Evolutionary conservation across 371 early-diverging fungal genomes (phyloP), one percentile per base, ranked within the genome.

Genomic region (Circinella umbellata): DNA sequence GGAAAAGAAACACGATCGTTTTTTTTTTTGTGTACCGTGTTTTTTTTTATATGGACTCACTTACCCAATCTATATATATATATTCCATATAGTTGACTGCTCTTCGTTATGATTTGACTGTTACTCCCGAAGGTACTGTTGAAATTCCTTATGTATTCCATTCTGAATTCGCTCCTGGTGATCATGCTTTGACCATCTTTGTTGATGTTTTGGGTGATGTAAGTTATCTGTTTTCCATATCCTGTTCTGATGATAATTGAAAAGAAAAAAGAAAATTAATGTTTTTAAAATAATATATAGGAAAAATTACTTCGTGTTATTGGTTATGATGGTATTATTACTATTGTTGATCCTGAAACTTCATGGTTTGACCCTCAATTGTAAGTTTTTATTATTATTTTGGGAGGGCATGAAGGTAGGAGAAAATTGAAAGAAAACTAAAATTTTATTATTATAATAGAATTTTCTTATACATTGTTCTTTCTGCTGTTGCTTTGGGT

Each of bases 361-460:
- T 77, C 84, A 20, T 80, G 78, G 76, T 74, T 80, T 39, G 84
- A 84, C 72, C 68, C 73, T 69, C 80, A 84, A 75, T 77, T 84
- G 84, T 84, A 77, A 80, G 81, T 81, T 46, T 27, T 7, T 14
- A 10, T 4, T 17, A 6, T 39, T 39, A 39, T 39, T 39, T 39
- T 39, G 42, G 11, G 42, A 42, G 42, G 42, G 42, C n/a, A 11
- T 9, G 42, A 39, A 4, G 42, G 11, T 42, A 42, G 42, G 11
- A 42, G 42, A 42, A 27, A 2, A 27, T 27, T 27, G 42, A 42
- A 42, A 42, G 11, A 42, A 34, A 20, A 51, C 8, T 37, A 42
- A 9, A 18, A n/a, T 13, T 17, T 46, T 46, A 37, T 35, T 27
- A 42, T 59, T 46, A 35, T 18, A 4, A 18, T 64, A 83, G 84